phyloP scores from a whole-genome alignment of 108 stramenopile species.

The Nitzschia sp. region DNA sequence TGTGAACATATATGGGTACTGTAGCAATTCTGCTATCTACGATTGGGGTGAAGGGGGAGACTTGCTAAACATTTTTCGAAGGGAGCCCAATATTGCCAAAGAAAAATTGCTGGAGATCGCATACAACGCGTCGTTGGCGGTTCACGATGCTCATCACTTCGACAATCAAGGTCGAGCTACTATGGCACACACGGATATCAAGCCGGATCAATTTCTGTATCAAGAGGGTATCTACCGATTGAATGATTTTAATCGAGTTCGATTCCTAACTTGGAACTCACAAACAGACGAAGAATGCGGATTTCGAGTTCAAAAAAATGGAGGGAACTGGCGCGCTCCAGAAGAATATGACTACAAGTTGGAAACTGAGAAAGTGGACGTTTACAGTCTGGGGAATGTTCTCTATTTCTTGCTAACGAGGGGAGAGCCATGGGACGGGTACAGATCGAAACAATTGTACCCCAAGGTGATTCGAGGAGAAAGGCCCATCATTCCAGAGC shows the following conservation, averaged over 20 bases:
- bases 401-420: slow-evolving; percentile 56
- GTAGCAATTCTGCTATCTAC: slow-evolving; percentile 63
- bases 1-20: slow-evolving; percentile 68
- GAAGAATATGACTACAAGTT: slow-evolving; percentile 58
- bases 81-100: slow-evolving; percentile 24
- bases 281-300: slow-evolving; percentile 38
- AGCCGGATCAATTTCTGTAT: slow-evolving; percentile 56
- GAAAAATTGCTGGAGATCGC: slow-evolving; percentile 54
- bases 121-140: slow-evolving; percentile 54
- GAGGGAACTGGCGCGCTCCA: slow-evolving; percentile 59
- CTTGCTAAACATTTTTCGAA: slow-evolving; percentile 40
- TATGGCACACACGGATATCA: slow-evolving; percentile 70
- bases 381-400: slow-evolving; percentile 70
- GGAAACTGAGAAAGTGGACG: slow-evolving; percentile 71
- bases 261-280: slow-evolving; percentile 50
- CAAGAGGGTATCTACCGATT: slow-evolving; percentile 62
- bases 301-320: slow-evolving; percentile 54
- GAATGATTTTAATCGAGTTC: slow-evolving; percentile 75
- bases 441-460: slow-evolving; percentile 30
- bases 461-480: slow-evolving; percentile 40
- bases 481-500: slow-evolving; percentile 50
- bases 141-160: slow-evolving; percentile 66
- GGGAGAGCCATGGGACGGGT: slow-evolving; percentile 45
- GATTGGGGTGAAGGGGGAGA: slow-evolving; percentile 68
- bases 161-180: slow-evolving; percentile 51